Base-by-base conservation (phyloP, 768 basidiomycete species). In the Phlebiopsis flavidoalba region DNA sequence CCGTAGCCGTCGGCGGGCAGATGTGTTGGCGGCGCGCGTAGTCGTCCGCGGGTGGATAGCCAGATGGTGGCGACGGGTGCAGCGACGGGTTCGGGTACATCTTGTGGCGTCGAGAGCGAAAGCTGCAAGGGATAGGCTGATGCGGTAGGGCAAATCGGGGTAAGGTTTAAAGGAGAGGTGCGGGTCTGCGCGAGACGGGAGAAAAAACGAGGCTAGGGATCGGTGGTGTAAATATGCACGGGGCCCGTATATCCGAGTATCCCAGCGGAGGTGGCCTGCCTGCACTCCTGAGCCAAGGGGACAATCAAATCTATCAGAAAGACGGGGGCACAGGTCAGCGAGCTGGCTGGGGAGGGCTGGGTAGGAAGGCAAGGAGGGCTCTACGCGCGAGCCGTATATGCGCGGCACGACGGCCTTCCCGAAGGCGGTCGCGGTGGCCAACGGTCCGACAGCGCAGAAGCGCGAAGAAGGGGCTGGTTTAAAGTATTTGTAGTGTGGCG, bases 241-340 rank as follows among this genome's bases (percentile, higher is more conserved):
- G 14, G 11, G 53, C 37, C 53, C 19, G 53, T 17, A 53, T 53
- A 53, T 53, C 53, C 53, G 53, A 53, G 53, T 53, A 53, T 53
- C 53, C 33, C 36, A 53, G 53, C 35, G 53, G 53, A 53, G 53
- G 36, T 53, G 53, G 53, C 53, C 53, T 53, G 53, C 53, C 53
- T 53, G 53, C 31, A 53, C 53, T 53, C 53, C 53, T 40, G 33
- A 40, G 33, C 33, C 35, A 53, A 53, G 19, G 53, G 35, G 26
- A 31, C 33, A 33, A 53, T 36, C 33, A 53, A 40, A 31, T 53
- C 33, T 53, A 36, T 31, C 53, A 19, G 31, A 33, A 36, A 53
- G 19, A 19, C 53, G 21, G 37, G 8, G 37, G 8, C 37, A 36
- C 19, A 24, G 21, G 50, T 51, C 24, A 51, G 24, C 50, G 50